These are phyloP conservation scores for Pseudocercospora ulei DNA, from an alignment of 2,329 filamentous ascomycete species.

Conservation along the genomic window DNA sequence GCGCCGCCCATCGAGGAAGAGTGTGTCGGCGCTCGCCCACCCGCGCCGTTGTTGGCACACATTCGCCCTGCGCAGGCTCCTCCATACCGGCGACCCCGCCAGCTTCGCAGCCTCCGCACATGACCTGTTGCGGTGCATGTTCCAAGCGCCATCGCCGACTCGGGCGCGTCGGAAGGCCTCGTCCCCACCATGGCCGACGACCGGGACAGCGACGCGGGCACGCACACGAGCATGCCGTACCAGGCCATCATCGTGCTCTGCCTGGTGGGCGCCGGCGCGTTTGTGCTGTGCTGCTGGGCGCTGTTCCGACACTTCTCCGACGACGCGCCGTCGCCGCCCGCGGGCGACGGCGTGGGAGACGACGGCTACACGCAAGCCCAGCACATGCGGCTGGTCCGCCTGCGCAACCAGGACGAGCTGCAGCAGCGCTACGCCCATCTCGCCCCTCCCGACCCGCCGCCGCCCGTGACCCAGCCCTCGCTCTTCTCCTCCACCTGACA, in stretches of 20 bases:
- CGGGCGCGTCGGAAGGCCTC: too few species aligned
- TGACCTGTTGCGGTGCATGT: too few species aligned
- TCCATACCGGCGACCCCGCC: too few species aligned
- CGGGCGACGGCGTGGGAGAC: conserved; percentile 4
- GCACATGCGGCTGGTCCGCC: conserved; percentile 24
- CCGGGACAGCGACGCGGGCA: conserved; percentile 1
- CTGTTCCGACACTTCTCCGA: conserved; percentile 20
- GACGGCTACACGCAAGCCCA: conserved; percentile 23
- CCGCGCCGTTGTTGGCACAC: too few species aligned
- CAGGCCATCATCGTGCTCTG: conserved; percentile 23
- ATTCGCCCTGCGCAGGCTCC: too few species aligned
- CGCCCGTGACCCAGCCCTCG: conserved; percentile 14
- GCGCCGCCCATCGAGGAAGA: too few species aligned
- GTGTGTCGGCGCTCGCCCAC: too few species aligned
- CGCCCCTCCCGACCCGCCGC: conserved; percentile 6
- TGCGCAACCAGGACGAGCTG: conserved; percentile 21
- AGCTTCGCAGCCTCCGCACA: too few species aligned
- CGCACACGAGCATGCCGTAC: conserved; percentile 16
- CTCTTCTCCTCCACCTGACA: too few species aligned
- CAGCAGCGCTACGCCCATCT: conserved; percentile 17
- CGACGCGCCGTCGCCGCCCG: conserved; percentile 4
- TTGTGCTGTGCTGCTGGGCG: conserved; percentile 20
- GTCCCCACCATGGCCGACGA: too few species aligned
- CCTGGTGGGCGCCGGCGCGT: conserved; percentile 20
- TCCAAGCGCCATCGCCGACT: too few species aligned